Base-by-base conservation (phyloP, 2,329 filamentous ascomycete species). In the Drechslerella stenobrocha region DNA sequence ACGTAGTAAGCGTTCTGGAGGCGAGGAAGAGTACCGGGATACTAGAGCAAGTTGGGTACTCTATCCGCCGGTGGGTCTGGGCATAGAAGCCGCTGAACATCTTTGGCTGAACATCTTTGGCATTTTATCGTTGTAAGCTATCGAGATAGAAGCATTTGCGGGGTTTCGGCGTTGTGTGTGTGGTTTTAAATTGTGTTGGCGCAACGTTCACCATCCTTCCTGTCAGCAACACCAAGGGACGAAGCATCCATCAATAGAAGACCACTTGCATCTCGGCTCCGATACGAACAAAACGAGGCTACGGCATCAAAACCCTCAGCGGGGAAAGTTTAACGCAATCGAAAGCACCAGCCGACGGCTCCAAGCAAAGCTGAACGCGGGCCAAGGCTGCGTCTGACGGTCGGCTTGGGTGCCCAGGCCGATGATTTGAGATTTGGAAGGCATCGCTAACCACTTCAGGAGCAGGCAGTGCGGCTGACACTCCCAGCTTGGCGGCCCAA, bases 11-110 rank as follows among this genome's bases (percentile, higher is more conserved):
- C 22, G 76, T 95, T 53, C 84, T 84, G 1, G 90, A 96, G 74
- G 93, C 93, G 59, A 92, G 84, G 81, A 88, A 83, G 79, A 90
- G 87, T 67, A 96, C 92, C 0, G 89, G 90, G 0, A 81, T 95
- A 72, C 76, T 97, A 52, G 92, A 96, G 77, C 87, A 92, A 75
- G 77, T 95, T 74, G 89, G 90, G 1, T 90, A 97, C 79, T 88
- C 87, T 64, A 81, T 97, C 73, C 96, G 96, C 83, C 95, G 89
- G 80, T 78, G 97, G 75, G 90, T 98, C 9, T 97, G 93, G 93
- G 71, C 72, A 70, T 73, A 70, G 45, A 58, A 9, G 40, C 42
- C 13, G 5, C 34, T 26, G 11, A n/a, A n/a, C n/a, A n/a, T n/a
- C n/a, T n/a, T n/a, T n/a, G n/a, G n/a, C n/a, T n/a, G n/a, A n/a